phyloP scores from a whole-genome alignment of 2,329 filamentous ascomycete genomes.

The Colletotrichum chlorophyti region DNA sequence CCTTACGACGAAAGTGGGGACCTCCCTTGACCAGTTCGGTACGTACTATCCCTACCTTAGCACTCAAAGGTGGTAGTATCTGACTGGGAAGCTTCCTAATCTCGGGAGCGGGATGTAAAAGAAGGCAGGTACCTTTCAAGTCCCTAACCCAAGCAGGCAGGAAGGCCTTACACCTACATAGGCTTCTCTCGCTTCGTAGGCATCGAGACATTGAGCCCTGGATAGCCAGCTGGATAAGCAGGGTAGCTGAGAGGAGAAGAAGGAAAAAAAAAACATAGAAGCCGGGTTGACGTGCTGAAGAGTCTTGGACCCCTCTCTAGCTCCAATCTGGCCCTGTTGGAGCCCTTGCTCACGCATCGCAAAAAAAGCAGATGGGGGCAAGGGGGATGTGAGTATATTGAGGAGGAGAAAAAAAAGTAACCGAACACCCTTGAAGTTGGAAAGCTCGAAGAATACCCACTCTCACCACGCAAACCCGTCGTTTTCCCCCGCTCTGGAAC shows the following conservation, averaged over 20 bases:
- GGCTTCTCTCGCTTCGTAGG: neutral
- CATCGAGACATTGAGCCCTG: neutral
- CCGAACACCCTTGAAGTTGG: conserved; percentile 10
- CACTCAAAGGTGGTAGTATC: too few species aligned
- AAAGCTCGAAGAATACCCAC: neutral
- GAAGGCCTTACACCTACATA: too few species aligned
- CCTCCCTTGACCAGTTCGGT: conserved; percentile 7
- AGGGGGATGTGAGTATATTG: too few species aligned
- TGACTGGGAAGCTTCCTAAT: neutral
- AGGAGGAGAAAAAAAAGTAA: too few species aligned
- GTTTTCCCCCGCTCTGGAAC: conserved; percentile 19
- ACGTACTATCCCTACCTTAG: conserved; percentile 13
- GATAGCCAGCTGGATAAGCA: neutral
- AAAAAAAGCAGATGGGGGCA: neutral
- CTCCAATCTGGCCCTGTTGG: neutral
- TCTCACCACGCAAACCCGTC: conserved; percentile 15
- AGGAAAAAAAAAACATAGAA: too few species aligned
- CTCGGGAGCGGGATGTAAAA: neutral
- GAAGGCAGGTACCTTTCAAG: neutral
- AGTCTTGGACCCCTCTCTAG: neutral
- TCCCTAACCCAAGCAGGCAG: neutral
- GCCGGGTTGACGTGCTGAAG: conserved; percentile 19
- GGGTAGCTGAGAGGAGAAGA: neutral
- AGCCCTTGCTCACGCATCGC: neutral
- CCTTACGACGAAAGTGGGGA: conserved; percentile 15